Conservation (phyloP, 2,329 filamentous ascomycete genomes). For the Talaromyces sp. region DNA sequence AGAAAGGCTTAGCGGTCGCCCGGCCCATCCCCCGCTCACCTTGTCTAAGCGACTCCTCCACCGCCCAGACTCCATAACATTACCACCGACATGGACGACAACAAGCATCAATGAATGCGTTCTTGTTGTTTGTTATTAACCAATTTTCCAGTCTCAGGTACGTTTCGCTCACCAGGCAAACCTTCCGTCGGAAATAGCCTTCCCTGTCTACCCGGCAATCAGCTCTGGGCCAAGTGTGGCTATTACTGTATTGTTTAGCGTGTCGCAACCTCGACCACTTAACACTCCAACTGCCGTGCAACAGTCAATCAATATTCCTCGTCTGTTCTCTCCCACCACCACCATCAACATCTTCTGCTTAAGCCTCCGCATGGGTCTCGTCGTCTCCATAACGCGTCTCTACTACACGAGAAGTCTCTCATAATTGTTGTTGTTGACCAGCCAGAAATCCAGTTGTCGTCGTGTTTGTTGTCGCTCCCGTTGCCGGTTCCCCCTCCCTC, state of each 20-base stretch:
- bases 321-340: not conserved
- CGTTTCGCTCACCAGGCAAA: not conserved
- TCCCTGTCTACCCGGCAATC: conserved; percentile 3
- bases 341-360: not conserved
- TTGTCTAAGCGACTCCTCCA: conserved; percentile 19
- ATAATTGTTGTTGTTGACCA: conserved; percentile 18
- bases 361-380: not conserved
- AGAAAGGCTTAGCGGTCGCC: not conserved
- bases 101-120: not conserved
- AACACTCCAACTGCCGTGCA: not conserved
- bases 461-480: conserved; percentile 12
- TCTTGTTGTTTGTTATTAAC: not conserved
- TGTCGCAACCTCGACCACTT: conserved; percentile 11
- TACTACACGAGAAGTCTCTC: conserved; percentile 23
- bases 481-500: conserved; percentile 20
- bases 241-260: conserved; percentile 10
- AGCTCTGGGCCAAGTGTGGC: not conserved
- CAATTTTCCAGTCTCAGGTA: not conserved
- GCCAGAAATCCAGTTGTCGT: conserved; percentile 18
- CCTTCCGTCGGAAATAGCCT: not conserved
- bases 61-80: conserved; percentile 11
- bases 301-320: not conserved
- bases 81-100: not conserved
- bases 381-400: conserved; percentile 2
- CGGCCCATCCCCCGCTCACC: conserved; percentile 28